Evolutionary conservation across 1,139 yeast genomes (phyloP).

Genomic region (Diutina pseudorugosa): DNA sequence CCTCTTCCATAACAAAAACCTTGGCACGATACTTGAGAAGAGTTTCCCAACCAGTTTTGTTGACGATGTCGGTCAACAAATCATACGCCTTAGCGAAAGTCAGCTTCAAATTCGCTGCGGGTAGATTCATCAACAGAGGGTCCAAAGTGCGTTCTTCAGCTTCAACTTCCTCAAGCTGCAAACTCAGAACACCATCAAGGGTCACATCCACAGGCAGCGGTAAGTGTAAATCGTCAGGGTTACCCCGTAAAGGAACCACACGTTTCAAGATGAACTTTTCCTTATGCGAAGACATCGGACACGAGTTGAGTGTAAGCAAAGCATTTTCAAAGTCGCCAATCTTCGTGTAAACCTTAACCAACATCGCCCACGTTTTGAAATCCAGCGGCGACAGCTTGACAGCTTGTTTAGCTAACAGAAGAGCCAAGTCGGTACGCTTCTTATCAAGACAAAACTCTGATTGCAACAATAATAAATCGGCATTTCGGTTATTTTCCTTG

Average conservation of each 20-base stretch:
- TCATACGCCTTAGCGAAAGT: slow-evolving; percentile 76
- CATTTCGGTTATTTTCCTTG: slow-evolving; percentile 45
- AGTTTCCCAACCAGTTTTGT: slow-evolving; percentile 82
- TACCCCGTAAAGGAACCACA: slow-evolving; percentile 44
- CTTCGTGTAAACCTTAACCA: slow-evolving; percentile 63
- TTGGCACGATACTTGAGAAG: slow-evolving; percentile 66
- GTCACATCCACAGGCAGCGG: slow-evolving; percentile 77
- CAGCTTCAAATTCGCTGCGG: slow-evolving; percentile 65
- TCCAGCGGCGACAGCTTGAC: slow-evolving; percentile 78
- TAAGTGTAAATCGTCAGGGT: slow-evolving; percentile 46
- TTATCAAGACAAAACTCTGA: slow-evolving; percentile 60
- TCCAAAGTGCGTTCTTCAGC: slow-evolving; percentile 48
- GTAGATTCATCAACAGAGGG: slow-evolving; percentile 56
- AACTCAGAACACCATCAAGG: slow-evolving; percentile 46
- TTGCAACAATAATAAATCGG: slow-evolving; percentile 48
- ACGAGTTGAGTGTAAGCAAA: slow-evolving; percentile 70
- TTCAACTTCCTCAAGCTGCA: slow-evolving; percentile 39
- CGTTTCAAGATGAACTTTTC: slow-evolving; percentile 47
- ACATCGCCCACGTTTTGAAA: slow-evolving; percentile 68
- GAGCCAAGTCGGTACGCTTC: slow-evolving; percentile 57
- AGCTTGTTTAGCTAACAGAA: slow-evolving; percentile 60
- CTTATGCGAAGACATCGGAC: slow-evolving; percentile 78
- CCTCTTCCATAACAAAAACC: slow-evolving; percentile 93
- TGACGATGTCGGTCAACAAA: slow-evolving; percentile 60
- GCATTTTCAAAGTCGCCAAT: slow-evolving; percentile 67